These are phyloP conservation scores for Trematosphaeria pertusa DNA, from an alignment of 2,329 filamentous ascomycete species.

Conservation along the genomic window DNA sequence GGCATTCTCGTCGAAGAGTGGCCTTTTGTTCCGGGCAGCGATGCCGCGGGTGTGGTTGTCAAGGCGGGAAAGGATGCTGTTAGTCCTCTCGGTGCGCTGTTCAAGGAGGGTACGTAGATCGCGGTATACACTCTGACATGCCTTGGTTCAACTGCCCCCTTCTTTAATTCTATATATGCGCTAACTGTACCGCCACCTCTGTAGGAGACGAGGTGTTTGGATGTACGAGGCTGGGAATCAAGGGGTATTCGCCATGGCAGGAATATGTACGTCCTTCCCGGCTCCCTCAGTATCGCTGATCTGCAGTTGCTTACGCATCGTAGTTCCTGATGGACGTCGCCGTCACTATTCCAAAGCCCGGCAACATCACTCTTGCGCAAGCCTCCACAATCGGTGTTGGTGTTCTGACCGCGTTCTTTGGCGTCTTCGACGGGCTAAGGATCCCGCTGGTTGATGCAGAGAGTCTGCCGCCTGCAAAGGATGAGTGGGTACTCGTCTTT, in stretches of 20 bases:
- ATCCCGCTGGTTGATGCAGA: constrained; percentile 16
- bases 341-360: constrained; percentile 37
- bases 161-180: too few species aligned
- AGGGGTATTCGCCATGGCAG: constrained; percentile 30
- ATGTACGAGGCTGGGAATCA: constrained; percentile 36
- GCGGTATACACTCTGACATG: too few species aligned
- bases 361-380: constrained; percentile 33
- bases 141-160: too few species aligned
- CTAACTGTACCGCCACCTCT: too few species aligned
- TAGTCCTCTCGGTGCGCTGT: constrained; percentile 20
- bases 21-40: constrained; percentile 40
- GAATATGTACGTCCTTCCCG: constrained; percentile 28
- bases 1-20: constrained; percentile 38
- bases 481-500: constrained; percentile 43
- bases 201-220: constrained; percentile 42
- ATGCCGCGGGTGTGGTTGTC: constrained; percentile 37
- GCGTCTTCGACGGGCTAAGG: constrained; percentile 16
- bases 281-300: background rate
- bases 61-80: constrained; percentile 36
- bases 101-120: too few species aligned
- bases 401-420: constrained; percentile 21
- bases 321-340: constrained; percentile 41
- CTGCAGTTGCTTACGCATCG: background rate
- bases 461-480: constrained; percentile 23
- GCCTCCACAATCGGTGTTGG: constrained; percentile 39